phyloP scores from a whole-genome alignment of 805 yeast genomes.

The Candida sphagnicola region DNA sequence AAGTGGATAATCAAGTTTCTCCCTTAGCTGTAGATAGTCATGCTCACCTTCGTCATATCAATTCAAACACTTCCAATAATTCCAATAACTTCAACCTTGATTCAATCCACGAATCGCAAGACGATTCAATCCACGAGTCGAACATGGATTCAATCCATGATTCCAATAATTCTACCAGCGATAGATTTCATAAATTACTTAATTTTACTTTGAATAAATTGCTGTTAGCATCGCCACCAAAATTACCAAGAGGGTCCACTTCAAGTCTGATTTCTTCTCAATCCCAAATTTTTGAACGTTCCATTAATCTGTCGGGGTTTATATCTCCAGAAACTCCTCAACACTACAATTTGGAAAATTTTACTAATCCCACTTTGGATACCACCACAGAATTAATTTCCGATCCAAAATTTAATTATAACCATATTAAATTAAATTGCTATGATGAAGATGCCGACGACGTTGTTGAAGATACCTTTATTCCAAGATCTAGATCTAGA shows the following conservation, averaged over 20 bases:
- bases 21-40: too few relatives aligned
- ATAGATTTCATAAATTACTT: constrained; percentile 4
- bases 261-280: constrained; percentile 3
- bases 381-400: constrained; percentile 25
- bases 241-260: not conserved
- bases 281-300: constrained; percentile 13
- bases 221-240: constrained; percentile 3
- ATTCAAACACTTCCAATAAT: not conserved
- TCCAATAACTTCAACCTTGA: not conserved
- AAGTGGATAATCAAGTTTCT: too few relatives aligned
- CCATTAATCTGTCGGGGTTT: constrained; percentile 1
- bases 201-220: constrained; percentile 7
- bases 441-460: constrained; percentile 9
- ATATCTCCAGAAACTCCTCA: constrained; percentile 13
- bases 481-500: constrained; percentile 16
- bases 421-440: constrained; percentile 17
- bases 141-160: too few relatives aligned
- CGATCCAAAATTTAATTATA: constrained; percentile 21
- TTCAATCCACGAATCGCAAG: not conserved
- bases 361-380: constrained; percentile 27
- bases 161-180: too few relatives aligned
- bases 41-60: too few relatives aligned
- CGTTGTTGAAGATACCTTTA: constrained; percentile 1
- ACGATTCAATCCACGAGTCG: not conserved
- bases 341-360: constrained; percentile 26